phyloP scores from a whole-genome alignment of 2,329 filamentous ascomycete genomes.

The Fusarium bactridioides region DNA sequence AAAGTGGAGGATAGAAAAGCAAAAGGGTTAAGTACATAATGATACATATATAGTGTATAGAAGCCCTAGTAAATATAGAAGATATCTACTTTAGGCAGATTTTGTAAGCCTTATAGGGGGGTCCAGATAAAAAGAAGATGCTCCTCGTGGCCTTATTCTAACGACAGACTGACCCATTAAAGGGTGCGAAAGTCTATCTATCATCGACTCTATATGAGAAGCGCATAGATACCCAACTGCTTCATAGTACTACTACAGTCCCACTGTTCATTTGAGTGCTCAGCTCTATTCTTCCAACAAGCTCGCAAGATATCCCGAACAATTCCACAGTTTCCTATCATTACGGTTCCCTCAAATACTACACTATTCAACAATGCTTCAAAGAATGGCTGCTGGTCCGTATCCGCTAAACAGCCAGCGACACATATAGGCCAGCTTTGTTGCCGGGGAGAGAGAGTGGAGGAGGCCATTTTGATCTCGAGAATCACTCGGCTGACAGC shows the following conservation, averaged over 20 bases:
- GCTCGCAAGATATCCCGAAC: background rate
- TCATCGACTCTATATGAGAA: background rate
- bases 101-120: no score
- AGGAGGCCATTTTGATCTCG: background rate
- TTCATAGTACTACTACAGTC: background rate
- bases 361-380: background rate
- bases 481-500: background rate
- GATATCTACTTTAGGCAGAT: no score
- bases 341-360: accelerated
- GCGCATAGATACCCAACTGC: background rate
- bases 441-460: background rate
- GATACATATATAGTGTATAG: no score
- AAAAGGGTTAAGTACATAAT: no score
- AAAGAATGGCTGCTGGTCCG: background rate
- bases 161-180: no score
- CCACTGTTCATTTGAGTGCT: background rate
- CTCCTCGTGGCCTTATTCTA: no score
- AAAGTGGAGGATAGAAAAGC: no score
- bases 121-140: no score
- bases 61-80: no score
- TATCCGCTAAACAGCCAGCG: background rate
- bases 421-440: background rate
- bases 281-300: background rate
- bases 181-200: no score
- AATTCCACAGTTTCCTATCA: background rate